Conservation (phyloP, 192 early-diverging fungal genomes). For the Diversispora eburnea region DNA sequence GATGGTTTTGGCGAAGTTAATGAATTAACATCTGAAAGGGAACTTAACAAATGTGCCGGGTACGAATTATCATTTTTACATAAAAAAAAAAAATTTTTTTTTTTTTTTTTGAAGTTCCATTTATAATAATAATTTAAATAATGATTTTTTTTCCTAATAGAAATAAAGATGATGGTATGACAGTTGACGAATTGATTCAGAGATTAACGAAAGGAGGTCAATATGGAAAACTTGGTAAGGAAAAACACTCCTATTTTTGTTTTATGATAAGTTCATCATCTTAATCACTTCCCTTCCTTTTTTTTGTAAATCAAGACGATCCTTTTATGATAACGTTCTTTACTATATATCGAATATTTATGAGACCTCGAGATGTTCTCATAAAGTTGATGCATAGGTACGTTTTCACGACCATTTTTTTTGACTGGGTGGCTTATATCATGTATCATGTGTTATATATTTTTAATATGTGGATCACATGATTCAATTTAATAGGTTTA, state of each 20-base stretch:
- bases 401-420: neutral
- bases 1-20: slow-evolving; percentile 2
- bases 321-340: slow-evolving; percentile 20
- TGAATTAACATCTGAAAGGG: neutral
- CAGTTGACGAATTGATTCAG: slow-evolving; percentile 15
- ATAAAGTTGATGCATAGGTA: slow-evolving; percentile 4
- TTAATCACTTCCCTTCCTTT: neutral
- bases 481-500: neutral
- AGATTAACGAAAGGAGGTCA: slow-evolving; percentile 10
- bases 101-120: neutral
- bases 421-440: neutral
- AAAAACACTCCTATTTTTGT: neutral
- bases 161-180: neutral
- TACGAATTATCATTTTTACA: neutral
- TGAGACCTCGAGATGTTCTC: slow-evolving; percentile 20
- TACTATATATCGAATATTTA: slow-evolving; percentile 5
- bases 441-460: neutral
- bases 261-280: neutral
- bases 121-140: neutral
- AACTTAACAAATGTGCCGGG: slow-evolving; percentile 1
- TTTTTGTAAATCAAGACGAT: slow-evolving; percentile 4
- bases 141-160: neutral
- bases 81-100: neutral
- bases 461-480: no score
- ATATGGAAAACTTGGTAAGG: neutral